Evolutionary conservation across 257 asterid genomes (phyloP).

Genomic region (Salvia splendens): DNA sequence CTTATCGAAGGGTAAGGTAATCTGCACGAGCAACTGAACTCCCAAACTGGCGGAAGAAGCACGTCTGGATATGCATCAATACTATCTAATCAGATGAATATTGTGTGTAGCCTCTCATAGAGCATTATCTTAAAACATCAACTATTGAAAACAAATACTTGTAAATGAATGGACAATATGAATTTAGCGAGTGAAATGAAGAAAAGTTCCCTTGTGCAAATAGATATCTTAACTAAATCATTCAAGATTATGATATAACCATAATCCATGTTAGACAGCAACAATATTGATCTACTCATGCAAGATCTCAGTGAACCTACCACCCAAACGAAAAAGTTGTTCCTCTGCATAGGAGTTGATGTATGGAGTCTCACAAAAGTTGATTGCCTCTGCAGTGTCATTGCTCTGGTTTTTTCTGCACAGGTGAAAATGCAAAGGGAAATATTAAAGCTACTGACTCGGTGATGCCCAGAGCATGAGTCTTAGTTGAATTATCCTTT

Average conservation of each 20-base stretch:
- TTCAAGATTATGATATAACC: background rate
- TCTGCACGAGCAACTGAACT: slow-evolving; percentile 93
- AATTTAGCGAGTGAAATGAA: background rate
- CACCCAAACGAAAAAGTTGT: slow-evolving; percentile 80
- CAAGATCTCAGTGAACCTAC: slow-evolving; percentile 42
- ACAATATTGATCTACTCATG: slow-evolving; percentile 1
- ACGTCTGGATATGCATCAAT: slow-evolving; percentile 59
- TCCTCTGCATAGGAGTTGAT: slow-evolving; percentile 69
- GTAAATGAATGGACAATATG: background rate
- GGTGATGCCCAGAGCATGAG: background rate
- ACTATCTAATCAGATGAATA: slow-evolving; percentile 24
- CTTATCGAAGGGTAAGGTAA: slow-evolving; percentile 95
- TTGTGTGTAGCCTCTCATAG: slow-evolving; percentile 2
- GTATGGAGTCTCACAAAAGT: slow-evolving; percentile 84
- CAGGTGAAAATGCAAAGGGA: slow-evolving; percentile 7
- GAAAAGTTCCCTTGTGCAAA: background rate
- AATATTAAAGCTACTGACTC: slow-evolving; percentile 11
- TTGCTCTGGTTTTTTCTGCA: slow-evolving; percentile 67
- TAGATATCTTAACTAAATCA: background rate
- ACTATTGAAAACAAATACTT: slow-evolving; percentile 1
- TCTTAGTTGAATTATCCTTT: slow-evolving; percentile 6
- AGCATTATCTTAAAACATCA: background rate
- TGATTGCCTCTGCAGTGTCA: slow-evolving; percentile 82
- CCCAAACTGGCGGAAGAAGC: slow-evolving; percentile 96
- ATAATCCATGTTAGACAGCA: background rate